Evolutionary conservation across 768 basidiomycete species (phyloP).

Genomic region (Lactarius hengduanensis): DNA sequence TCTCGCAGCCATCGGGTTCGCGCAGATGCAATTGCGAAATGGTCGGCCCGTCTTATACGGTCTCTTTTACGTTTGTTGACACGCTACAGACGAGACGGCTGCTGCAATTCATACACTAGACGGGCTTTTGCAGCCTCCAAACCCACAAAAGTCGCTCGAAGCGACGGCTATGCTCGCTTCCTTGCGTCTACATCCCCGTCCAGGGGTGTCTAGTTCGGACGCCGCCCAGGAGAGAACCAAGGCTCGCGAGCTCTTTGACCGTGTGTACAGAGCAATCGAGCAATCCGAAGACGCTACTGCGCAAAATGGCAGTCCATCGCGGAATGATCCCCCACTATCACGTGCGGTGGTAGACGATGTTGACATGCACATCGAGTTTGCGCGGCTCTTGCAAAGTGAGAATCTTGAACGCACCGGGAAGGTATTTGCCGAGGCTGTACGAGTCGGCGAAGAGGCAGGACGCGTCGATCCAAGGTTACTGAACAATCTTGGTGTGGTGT

Average conservation of each 20-base stretch:
- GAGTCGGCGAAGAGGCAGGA: constrained; percentile 51
- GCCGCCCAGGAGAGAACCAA: constrained; percentile 63
- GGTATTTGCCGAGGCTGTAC: constrained; percentile 71
- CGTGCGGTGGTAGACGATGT: constrained; percentile 63
- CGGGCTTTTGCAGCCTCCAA: constrained; percentile 65
- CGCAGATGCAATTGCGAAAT: constrained; percentile 82
- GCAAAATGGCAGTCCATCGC: constrained; percentile 30
- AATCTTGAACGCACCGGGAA: constrained; percentile 68
- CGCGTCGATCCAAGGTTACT: constrained; percentile 64
- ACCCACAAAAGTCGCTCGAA: constrained; percentile 68
- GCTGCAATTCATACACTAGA: constrained; percentile 87
- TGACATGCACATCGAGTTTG: constrained; percentile 90
- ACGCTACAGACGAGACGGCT: constrained; percentile 64
- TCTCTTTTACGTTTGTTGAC: constrained; percentile 2
- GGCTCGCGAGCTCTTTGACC: constrained; percentile 82
- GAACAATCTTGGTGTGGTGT: constrained; percentile 78
- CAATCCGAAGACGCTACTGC: constrained; percentile 51
- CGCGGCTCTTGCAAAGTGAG: constrained; percentile 84
- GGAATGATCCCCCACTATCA: constrained; percentile 25
- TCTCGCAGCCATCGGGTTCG: constrained; percentile 78
- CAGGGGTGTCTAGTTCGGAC: constrained; percentile 75
- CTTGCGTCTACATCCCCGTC: constrained; percentile 78
- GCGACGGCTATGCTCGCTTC: constrained; percentile 88
- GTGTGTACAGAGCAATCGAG: constrained; percentile 64
- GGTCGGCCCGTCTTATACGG: constrained; percentile 46